A percentile compares a stretch with the other conserved stretches of the same genome.
phyloP scores from a whole-genome alignment of 164 flowering plant genomes.

The Houttuynia cordata region DNA sequence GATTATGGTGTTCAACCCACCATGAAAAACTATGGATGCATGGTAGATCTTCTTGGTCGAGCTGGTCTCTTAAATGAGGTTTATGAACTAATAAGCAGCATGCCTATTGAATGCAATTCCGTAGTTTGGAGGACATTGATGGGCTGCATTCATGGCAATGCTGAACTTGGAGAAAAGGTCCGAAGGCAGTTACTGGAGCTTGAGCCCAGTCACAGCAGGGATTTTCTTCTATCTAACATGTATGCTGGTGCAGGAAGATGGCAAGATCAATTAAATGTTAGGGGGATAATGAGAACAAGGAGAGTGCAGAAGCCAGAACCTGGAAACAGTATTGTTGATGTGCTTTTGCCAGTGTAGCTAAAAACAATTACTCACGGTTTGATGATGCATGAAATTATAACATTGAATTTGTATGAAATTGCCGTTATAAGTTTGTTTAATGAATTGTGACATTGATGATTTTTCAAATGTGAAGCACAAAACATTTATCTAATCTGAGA shows the following conservation, averaged over 20 bases:
- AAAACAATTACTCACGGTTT: too few species aligned
- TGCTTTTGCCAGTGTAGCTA: not conserved
- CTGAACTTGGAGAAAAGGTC: slow-evolving; percentile 39
- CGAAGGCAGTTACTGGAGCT: slow-evolving; percentile 30
- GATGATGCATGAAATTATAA: too few species aligned
- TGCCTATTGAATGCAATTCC: slow-evolving; percentile 47
- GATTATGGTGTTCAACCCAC: slow-evolving; percentile 34
- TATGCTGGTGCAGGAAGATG: slow-evolving; percentile 38
- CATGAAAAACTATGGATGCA: slow-evolving; percentile 56
- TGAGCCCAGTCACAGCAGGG: slow-evolving; percentile 55
- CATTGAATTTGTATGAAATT: too few species aligned
- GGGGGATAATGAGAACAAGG: slow-evolving; percentile 27
- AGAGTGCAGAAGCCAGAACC: slow-evolving; percentile 45
- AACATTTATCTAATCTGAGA: too few species aligned
- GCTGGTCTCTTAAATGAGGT: slow-evolving; percentile 40
- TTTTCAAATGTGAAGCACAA: too few species aligned
- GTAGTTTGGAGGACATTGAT: slow-evolving; percentile 50
- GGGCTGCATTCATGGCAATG: slow-evolving; percentile 34
- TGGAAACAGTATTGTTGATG: slow-evolving; percentile 24
- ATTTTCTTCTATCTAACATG: slow-evolving; percentile 20
- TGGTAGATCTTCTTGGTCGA: slow-evolving; percentile 53
- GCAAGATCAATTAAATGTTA: slow-evolving; percentile 21
- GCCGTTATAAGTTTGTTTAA: too few species aligned
- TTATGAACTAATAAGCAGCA: slow-evolving; percentile 27
- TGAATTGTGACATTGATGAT: too few species aligned